Evolutionary conservation across 2,329 filamentous ascomycete species (phyloP), one percentile per base, ranked within the genome.

Genomic region (Colletotrichum higginsianum): DNA sequence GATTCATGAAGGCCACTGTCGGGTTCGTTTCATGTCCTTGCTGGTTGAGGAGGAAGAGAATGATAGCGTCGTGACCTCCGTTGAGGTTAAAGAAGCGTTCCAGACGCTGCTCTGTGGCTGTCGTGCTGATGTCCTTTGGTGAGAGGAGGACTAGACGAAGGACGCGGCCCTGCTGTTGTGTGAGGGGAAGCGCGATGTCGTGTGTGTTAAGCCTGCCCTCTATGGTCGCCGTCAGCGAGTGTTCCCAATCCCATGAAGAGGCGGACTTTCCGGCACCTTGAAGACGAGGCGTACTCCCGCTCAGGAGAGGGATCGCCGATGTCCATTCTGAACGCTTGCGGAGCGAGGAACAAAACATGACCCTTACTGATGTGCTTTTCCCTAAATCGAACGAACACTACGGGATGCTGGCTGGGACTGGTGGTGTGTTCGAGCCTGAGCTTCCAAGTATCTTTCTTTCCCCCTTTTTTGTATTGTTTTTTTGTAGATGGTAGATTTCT

Each of bases 151-250:
- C 73, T 35, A 82, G 79, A 30, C 80, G 81, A 58, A 85, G 81
- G 8, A 77, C 64, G 9, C 26, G 30, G 1, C 42, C 52, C 18
- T 56, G 18, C 40, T 35, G 67, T 53, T 64, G 21, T 11, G 56
- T 61, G 23, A 85, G 65, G 4, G 79, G 78, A 47, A 89, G 79
- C 16, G 83, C 83, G 40, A 88, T 75, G 73, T 89, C 87, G 72
- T 88, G 84, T 2, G 80, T 82, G 18, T 78, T 75, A 3, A 88
- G 77, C 18, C 75, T 78, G 4, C 76, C 75, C 76, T 87, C 86
- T 88, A 57, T 11, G 8, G 15, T 5, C 12, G 30, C 38, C 12
- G 7, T 44, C 47, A 40, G 11, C 75, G 44, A 73, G 35, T 21
- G 11, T 40, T 35, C 40, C 30, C 18, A 21, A 7, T n/a, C 6